These are phyloP conservation scores for Tetraselmis striata DNA, from an alignment of 139 green algal genomes.

Conservation along the genomic window DNA sequence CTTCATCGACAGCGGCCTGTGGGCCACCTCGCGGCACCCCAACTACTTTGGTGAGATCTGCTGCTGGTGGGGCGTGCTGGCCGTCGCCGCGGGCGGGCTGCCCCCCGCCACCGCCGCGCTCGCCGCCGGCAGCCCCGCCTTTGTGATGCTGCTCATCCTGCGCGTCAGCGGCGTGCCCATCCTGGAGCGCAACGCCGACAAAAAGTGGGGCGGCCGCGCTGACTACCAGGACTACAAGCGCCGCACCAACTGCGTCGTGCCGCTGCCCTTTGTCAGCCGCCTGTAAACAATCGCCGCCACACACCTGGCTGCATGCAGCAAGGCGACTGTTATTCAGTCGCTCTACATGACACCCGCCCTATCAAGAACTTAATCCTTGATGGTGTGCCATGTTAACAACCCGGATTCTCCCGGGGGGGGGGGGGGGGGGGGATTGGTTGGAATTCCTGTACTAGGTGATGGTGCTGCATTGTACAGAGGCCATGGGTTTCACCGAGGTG, in stretches of 20 bases:
- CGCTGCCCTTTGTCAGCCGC: slow-evolving; percentile 35
- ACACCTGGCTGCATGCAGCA: too few relatives aligned
- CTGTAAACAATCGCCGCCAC: too few relatives aligned
- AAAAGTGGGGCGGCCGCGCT: slow-evolving; percentile 47
- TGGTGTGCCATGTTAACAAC: too few relatives aligned
- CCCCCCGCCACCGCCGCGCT: neutral
- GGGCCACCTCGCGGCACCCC: slow-evolving; percentile 60
- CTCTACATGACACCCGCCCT: too few relatives aligned
- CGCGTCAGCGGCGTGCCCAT: slow-evolving; percentile 42
- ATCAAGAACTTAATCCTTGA: too few relatives aligned
- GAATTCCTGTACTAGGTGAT: too few relatives aligned
- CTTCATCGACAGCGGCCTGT: slow-evolving; percentile 77
- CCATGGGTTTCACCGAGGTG: too few relatives aligned
- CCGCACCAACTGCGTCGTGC: slow-evolving; percentile 49
- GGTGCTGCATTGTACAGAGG: too few relatives aligned
- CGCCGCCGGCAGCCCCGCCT: slow-evolving; percentile 52
- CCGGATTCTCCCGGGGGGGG: too few relatives aligned
- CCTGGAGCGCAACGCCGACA: slow-evolving; percentile 31
- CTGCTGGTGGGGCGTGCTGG: slow-evolving; percentile 62
- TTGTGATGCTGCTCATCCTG: slow-evolving; percentile 59
- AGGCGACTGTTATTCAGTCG: too few relatives aligned
- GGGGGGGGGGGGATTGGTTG: too few relatives aligned
- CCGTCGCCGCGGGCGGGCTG: slow-evolving; percentile 36
- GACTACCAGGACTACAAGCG: slow-evolving; percentile 51
- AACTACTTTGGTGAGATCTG: slow-evolving; percentile 90